These are phyloP conservation scores for Lathyrus oleraceus DNA, from an alignment of 306 rosid genomes.

Conservation along the genomic window DNA sequence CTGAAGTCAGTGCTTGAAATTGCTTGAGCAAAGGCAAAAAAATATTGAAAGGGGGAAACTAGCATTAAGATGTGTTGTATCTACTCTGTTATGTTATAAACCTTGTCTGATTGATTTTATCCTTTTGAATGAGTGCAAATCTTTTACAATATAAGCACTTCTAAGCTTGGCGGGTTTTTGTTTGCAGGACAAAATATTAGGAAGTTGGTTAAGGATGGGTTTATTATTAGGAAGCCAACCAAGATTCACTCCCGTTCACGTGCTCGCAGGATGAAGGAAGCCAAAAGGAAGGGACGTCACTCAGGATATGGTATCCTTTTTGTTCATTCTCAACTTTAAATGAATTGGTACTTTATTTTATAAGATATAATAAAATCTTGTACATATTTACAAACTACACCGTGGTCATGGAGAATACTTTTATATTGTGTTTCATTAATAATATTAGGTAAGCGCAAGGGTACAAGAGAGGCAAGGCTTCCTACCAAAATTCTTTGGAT, in stretches of 20 bases:
- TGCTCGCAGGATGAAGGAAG: conserved; percentile 52
- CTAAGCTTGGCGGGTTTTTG: background rate
- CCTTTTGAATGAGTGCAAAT: background rate
- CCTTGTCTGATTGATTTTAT: background rate
- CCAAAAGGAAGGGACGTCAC: conserved; percentile 52
- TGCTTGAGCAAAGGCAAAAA: no score
- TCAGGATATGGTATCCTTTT: conserved; percentile 32
- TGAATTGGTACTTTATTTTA: background rate
- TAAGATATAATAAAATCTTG: background rate
- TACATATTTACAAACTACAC: no score
- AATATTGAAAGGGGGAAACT: no score
- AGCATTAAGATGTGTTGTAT: no score
- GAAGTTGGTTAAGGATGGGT: conserved; percentile 32
- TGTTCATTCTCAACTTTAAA: background rate
- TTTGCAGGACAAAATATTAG: conserved; percentile 47
- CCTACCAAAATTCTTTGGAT: conserved; percentile 33
- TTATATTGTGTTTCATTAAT: background rate
- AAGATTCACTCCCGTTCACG: conserved; percentile 53
- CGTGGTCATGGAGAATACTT: no score
- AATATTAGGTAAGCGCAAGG: conserved; percentile 46
- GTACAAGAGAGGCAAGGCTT: conserved; percentile 53
- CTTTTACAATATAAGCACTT: background rate
- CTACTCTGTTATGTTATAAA: no score
- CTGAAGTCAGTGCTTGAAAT: no score
- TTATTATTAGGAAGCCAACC: conserved; percentile 47